phyloP scores from a whole-genome alignment of 768 basidiomycete species.

The Tremella mesenterica region DNA sequence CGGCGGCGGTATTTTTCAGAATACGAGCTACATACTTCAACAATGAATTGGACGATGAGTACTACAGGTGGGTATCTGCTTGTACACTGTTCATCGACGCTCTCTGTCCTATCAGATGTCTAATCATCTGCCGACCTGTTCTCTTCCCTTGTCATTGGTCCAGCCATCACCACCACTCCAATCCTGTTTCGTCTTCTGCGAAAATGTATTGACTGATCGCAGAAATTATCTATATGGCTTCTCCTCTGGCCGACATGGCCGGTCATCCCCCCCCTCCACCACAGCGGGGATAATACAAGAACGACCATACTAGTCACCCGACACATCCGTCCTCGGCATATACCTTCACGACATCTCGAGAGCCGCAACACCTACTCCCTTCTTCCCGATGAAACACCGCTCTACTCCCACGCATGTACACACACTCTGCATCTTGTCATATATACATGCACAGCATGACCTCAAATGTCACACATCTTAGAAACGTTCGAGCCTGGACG shows the following conservation, averaged over 20 bases:
- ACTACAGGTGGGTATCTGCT: slow-evolving; percentile 38
- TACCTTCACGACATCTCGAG: too few relatives aligned
- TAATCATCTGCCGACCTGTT: neutral
- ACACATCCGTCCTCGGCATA: neutral
- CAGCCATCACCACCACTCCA: neutral
- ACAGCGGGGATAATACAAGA: slow-evolving; percentile 7
- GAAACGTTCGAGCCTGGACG: too few relatives aligned
- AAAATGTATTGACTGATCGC: neutral
- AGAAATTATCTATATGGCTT: slow-evolving; percentile 40
- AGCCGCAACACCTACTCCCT: too few relatives aligned
- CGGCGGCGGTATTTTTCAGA: slow-evolving; percentile 90
- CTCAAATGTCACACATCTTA: too few relatives aligned
- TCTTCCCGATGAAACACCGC: too few relatives aligned
- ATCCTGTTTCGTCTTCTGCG: neutral
- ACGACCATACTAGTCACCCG: slow-evolving; percentile 21
- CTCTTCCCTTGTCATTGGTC: neutral
- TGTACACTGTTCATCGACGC: slow-evolving; percentile 1
- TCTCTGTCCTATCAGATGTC: neutral
- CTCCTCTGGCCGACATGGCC: slow-evolving; percentile 30
- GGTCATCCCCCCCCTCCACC: slow-evolving; percentile 13
- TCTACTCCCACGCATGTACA: too few relatives aligned
- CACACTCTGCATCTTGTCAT: too few relatives aligned
- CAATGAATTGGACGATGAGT: slow-evolving; percentile 69
- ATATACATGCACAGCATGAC: too few relatives aligned
- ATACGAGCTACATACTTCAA: slow-evolving; percentile 87